Base-by-base conservation (phyloP, 2,329 filamentous ascomycete species). In the Cordyceps cateniannulata region DNA sequence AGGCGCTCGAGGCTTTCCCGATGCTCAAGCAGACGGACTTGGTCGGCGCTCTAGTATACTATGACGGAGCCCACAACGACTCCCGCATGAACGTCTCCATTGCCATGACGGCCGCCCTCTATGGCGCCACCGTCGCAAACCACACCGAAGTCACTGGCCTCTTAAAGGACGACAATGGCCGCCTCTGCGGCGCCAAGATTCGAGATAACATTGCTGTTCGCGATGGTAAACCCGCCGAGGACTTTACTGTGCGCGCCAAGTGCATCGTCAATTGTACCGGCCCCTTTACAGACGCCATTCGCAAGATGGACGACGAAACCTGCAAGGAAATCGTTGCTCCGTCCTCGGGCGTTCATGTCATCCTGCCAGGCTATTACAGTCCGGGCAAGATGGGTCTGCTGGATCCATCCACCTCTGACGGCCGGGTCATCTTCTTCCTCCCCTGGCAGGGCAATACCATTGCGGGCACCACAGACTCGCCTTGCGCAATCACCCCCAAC, bases 371-470 rank as follows among this genome's bases (percentile, higher is more conserved):
- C 52, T 96, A 95, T 77, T 95, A 89, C 79, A 90, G 87, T 68
- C 91, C 91, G 48, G 82, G 86, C 22, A 88, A 92, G 70, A 95
- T 96, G 90, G 91, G 91, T 63, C 80, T 96, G 45, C 90, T 96
- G 67, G 91, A 96, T 69, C 91, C 91, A 5, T 85, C 86, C 45
- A 95, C 91, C 2, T 96, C 91, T 1, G 91, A 96, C 70, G 91
- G 91, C 22, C 85, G 91, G 71, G 91, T 96, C 54, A 93, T 96
- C 70, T 96, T 96, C 84, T 96, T 96, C 81, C 81, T 96, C 45
- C 91, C 91, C 24, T 96, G 91, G 91, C 91, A 96, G 76, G 91
- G 91, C 53, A 95, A 95, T 76, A 96, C 91, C 16, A 95, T 96
- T 69, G 91, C 91, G 50, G 91, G 91, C 63, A 96, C 91, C 5